Conservation (phyloP, 1,139 yeast genomes). For the Eremothecium sinecaudum region DNA sequence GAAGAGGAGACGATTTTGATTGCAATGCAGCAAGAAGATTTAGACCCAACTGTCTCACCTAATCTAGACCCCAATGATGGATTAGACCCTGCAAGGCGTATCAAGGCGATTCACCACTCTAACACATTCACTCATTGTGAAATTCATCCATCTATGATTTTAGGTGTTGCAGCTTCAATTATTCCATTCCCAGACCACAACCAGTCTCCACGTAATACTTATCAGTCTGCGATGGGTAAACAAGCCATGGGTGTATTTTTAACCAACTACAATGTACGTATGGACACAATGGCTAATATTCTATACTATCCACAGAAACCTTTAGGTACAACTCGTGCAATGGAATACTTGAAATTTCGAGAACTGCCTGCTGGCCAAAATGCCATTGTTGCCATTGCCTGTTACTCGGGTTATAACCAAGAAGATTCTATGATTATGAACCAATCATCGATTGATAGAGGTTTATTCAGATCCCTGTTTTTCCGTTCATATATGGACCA, state of each 20-base stretch:
- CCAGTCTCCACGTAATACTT: constrained; percentile 98
- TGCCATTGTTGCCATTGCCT: constrained; percentile 94
- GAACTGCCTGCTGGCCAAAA: constrained; percentile 99
- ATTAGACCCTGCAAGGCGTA: constrained; percentile 59
- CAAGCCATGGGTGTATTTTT: constrained; percentile 99
- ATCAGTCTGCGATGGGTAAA: constrained; percentile 99
- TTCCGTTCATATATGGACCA: constrained; percentile 98
- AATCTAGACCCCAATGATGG: constrained; percentile 37
- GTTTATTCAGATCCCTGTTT: constrained; percentile 87
- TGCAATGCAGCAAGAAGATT: constrained; percentile 97
- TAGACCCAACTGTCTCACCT: constrained; percentile 56
- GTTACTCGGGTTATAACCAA: constrained; percentile 98
- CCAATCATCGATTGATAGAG: constrained; percentile 94
- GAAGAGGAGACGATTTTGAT: constrained; percentile 97
- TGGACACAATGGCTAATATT: constrained; percentile 99
- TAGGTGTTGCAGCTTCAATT: constrained; percentile 97
- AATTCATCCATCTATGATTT: constrained; percentile 96
- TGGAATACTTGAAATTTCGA: constrained; percentile 95
- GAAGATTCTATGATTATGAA: constrained; percentile 99
- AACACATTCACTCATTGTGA: constrained; percentile 98
- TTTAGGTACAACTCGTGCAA: constrained; percentile 96
- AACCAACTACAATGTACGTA: constrained; percentile 90
- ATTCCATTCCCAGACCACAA: constrained; percentile 99
- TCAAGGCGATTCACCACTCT: constrained; percentile 60
- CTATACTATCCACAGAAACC: constrained; percentile 97